Evolutionary conservation across 148 eudicot species (phyloP), one percentile per base, ranked within the genome.

Genomic region (Vaccinium macrocarpon): DNA sequence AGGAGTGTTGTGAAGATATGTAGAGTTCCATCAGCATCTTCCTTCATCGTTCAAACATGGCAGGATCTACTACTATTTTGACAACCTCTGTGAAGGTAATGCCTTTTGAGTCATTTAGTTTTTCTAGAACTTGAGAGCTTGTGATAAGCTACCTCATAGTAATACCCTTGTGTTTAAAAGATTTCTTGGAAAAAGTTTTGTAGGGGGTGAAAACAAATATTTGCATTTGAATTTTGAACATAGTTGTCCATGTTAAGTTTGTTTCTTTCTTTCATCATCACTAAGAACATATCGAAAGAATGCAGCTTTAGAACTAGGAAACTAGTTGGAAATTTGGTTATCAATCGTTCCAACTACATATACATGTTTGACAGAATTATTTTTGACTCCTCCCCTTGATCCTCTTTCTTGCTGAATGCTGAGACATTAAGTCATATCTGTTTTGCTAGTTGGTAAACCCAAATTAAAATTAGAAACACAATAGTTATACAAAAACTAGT

Each of bases 91-190:
- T 42, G 46, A 42, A 72, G 92, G 93, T 89, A 96, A 93, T 83
- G 93, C 98, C 87, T 96, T 96, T 88, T 96, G 94, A 92, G 98
- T 86, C 95, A 96, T 87, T 82, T 95, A 75, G 98, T 96, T 85
- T 89, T 98, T 19, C 87, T 94, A 79, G 98, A 96, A 87, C 94
- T 96, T 81, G 92, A 91, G 87, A 94, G 84, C 84, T 86, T 93
- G 84, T 96, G 98, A 57, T 96, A 90, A 6, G 6, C 46, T 86
- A 86, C 90, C 14, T 91, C 98, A 14, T 96, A 94, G 91, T 94
- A 79, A 90, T 96, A 84, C 95, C 95, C 61, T 85, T 95, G 82
- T 95, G 91, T 91, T 23, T 96, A 98, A 91, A 93, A 84, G 98
- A 96, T 35, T 35, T 2, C 38, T 35, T 35, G 38, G 38, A 35